Evolutionary conservation across 179 eudicot species (phyloP), one percentile per base, ranked within the genome.

Genomic region (Sideroxylon spinosum): DNA sequence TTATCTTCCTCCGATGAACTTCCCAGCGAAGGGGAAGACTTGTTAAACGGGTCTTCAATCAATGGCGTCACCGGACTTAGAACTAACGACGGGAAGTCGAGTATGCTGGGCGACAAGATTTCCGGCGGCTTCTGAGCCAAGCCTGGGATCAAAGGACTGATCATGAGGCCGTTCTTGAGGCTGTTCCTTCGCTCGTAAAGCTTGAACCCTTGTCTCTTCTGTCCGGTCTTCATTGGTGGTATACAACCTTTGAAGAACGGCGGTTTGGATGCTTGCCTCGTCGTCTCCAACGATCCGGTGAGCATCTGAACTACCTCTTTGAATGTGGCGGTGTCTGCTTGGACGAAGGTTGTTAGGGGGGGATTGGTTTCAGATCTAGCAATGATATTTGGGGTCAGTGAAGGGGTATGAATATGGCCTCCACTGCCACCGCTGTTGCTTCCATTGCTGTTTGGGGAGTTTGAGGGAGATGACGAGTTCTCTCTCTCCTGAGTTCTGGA

Each of bases 281-380:
- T 28, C 10, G 65, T 28, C 50, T 59, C 49, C 7, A 64, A 60
- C 11, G 90, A 85, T 25, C 94, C 94, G 46, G 94, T 90, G 28
- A 90, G 90, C 87, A 86, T 81, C 67, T 90, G 94, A 26, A 90
- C 94, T 4, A 90, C 90, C 63, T 89, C 88, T 61, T 90, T 90
- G 84, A 90, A 90, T 37, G 86, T 74, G 62, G 84, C 44, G 68
- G 90, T 78, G 85, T 88, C 88, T 0, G 94, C 94, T 67, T 88
- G 91, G 71, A 90, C 88, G 71, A 90, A 89, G 69, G 92, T 90
- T 53, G 92, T 87, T 1, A 88, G 92, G 77, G 84, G 81, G 13
- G 92, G 90, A 78, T 78, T 86, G 53, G 79, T 60, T 23, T 89
- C 86, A 68, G 89, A 78, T 86, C 89, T 86, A 56, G 83, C 55